Evolutionary conservation across 2,329 filamentous ascomycete species (phyloP).

Genomic region (Coniella vitis): DNA sequence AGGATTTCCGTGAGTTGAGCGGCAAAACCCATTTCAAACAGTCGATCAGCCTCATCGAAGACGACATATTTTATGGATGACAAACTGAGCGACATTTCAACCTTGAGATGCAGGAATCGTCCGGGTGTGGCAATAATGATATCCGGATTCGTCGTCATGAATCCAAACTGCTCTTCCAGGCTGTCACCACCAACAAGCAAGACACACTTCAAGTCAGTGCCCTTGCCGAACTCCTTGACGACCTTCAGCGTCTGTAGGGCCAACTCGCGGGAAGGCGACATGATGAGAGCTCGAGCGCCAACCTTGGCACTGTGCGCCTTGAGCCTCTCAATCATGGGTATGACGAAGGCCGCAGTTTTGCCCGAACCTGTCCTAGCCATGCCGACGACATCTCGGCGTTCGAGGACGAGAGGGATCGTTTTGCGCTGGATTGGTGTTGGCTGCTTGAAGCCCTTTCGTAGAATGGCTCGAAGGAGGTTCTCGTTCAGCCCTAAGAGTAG

Average conservation of each 20-base stretch:
- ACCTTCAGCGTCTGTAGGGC: conserved; percentile 94
- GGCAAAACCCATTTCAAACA: conserved; percentile 99
- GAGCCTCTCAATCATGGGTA: conserved; percentile 94
- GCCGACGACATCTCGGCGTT: conserved; percentile 91
- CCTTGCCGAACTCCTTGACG: conserved; percentile 85
- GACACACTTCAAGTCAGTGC: conserved; percentile 86
- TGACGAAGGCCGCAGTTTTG: conserved; percentile 96
- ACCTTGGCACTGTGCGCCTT: conserved; percentile 82
- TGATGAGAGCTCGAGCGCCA: conserved; percentile 76
- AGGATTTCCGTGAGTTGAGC: conserved; percentile 90
- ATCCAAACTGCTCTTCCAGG: conserved; percentile 87
- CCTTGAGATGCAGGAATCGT: conserved; percentile 91
- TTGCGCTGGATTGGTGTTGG: conserved; percentile 97
- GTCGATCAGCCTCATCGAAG: conserved; percentile 92
- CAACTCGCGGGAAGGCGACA: conserved; percentile 90
- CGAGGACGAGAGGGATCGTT: conserved; percentile 84
- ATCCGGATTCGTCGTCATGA: conserved; percentile 91
- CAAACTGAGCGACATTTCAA: conserved; percentile 91
- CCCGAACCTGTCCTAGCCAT: conserved; percentile 99
- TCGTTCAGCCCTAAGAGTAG: conserved; percentile 63
- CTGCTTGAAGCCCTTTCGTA: conserved; percentile 88
- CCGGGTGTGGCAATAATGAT: conserved; percentile 96
- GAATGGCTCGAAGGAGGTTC: conserved; percentile 81
- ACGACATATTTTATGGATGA: conserved; percentile 89
- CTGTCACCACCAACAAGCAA: conserved; percentile 92